These are phyloP conservation scores for Erodium trifolium DNA, from an alignment of 441 rosid species.

Conservation along the genomic window DNA sequence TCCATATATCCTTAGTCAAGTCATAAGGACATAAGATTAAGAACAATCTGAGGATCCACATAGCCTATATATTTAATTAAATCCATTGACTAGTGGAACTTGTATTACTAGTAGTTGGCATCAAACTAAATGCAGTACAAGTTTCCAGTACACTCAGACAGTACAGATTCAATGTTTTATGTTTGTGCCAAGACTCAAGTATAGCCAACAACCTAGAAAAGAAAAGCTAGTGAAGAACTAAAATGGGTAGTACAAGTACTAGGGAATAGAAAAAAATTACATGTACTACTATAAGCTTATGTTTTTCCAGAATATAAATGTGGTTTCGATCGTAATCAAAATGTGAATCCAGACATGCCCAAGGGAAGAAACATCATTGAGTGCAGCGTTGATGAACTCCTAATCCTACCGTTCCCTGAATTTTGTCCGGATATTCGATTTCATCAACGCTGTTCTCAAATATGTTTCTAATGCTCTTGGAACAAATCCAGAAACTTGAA, in stretches of 20 bases:
- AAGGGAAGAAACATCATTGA: not conserved
- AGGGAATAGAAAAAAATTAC: too few relatives aligned
- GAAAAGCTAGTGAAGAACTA: too few relatives aligned
- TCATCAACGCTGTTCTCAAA: not conserved
- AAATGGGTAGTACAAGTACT: too few relatives aligned
- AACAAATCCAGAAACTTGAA: not conserved
- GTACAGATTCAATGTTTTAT: not conserved
- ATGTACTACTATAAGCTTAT: not conserved
- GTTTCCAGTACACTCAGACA: not conserved
- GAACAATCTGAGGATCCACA: too few relatives aligned
- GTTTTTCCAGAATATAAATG: too few relatives aligned
- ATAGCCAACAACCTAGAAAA: too few relatives aligned
- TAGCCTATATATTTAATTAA: too few relatives aligned
- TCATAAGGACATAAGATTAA: too few relatives aligned
- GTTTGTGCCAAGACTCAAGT: not conserved
- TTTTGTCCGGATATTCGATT: not conserved
- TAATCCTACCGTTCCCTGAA: not conserved
- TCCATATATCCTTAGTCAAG: too few relatives aligned
- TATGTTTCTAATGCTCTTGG: not conserved
- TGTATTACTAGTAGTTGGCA: not conserved
- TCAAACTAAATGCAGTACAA: not conserved
- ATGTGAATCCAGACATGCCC: not conserved
- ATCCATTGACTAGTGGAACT: too few relatives aligned
- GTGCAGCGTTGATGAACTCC: constrained; percentile 2
- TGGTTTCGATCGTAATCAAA: not conserved